phyloP scores from a whole-genome alignment of 1,139 yeast genomes.

The Diutina scorzettiae region DNA sequence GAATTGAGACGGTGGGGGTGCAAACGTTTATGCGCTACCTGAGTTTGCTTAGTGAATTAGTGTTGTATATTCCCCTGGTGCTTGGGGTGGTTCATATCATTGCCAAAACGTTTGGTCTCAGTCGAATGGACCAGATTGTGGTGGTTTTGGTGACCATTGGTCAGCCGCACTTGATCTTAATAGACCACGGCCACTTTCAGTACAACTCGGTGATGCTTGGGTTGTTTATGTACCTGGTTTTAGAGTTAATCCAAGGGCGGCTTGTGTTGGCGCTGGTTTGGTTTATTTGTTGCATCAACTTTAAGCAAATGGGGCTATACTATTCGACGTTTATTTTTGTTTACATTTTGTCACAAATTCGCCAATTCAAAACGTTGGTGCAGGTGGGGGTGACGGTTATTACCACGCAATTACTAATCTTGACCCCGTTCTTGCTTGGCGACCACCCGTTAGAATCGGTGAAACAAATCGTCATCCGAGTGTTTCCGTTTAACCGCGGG shows the following conservation, averaged over 20 bases:
- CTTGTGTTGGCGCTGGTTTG: constrained; percentile 62
- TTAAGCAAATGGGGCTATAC: constrained; percentile 93
- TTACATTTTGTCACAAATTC: constrained; percentile 33
- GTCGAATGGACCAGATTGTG: constrained; percentile 66
- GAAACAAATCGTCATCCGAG: constrained; percentile 41
- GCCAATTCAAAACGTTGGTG: constrained; percentile 33
- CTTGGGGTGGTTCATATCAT: constrained; percentile 61
- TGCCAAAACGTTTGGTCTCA: constrained; percentile 30
- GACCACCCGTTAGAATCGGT: constrained; percentile 9
- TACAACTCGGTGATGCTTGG: constrained; percentile 94
- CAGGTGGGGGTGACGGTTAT: constrained; percentile 55
- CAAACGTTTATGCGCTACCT: constrained; percentile 80
- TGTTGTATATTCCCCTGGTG: constrained; percentile 72
- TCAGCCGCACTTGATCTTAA: constrained; percentile 71
- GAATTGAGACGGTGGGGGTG: constrained; percentile 52
- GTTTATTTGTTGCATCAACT: constrained; percentile 67
- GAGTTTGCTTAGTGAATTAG: constrained; percentile 61
- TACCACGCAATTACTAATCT: constrained; percentile 35
- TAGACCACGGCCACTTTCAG: constrained; percentile 97
- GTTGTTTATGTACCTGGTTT: constrained; percentile 54
- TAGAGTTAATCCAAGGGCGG: constrained; percentile 52
- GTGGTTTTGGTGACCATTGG: constrained; percentile 64
- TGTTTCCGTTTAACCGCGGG: constrained; percentile 89
- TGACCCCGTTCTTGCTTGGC: constrained; percentile 48
- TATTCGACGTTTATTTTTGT: constrained; percentile 84